phyloP scores from a whole-genome alignment of 352 stramenopile genomes.

The Phytophthora ramorum region DNA sequence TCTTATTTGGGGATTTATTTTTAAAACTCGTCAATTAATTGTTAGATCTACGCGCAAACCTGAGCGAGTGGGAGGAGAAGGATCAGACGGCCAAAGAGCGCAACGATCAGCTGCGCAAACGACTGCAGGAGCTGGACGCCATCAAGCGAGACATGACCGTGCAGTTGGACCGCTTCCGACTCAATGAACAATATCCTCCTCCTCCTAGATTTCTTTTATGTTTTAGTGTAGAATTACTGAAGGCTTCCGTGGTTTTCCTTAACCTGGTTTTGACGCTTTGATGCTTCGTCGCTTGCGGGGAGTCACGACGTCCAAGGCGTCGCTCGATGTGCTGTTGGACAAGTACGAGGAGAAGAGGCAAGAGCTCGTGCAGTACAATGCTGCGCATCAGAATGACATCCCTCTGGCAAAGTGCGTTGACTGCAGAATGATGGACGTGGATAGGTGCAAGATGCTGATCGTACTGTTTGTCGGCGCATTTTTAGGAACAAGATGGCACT shows the following conservation, averaged over 20 bases:
- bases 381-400: slow-evolving; percentile 75
- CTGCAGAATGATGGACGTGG: not conserved
- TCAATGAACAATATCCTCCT: slow-evolving; percentile 76
- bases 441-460: not conserved
- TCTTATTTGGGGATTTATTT: not conserved
- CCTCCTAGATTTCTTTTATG: slow-evolving; percentile 1
- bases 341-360: slow-evolving; percentile 75
- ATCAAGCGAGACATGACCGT: slow-evolving; percentile 72
- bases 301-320: slow-evolving; percentile 63
- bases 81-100: slow-evolving; percentile 46
- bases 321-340: slow-evolving; percentile 62
- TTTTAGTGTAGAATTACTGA: not conserved
- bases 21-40: not conserved
- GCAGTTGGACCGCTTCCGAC: slow-evolving; percentile 69
- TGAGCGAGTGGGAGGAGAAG: slow-evolving; percentile 76
- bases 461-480: not conserved
- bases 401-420: slow-evolving; percentile 65
- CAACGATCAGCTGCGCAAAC: slow-evolving; percentile 59
- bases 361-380: slow-evolving; percentile 61
- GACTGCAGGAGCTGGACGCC: slow-evolving; percentile 69
- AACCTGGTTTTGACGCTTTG: slow-evolving; percentile 20
- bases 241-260: slow-evolving; percentile 26
- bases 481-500: slow-evolving; percentile 80
- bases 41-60: slow-evolving; percentile 62
- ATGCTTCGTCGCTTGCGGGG: slow-evolving; percentile 7